Base-by-base conservation (phyloP, 169 alveolate genomes). In the Eimeria sp. region DNA sequence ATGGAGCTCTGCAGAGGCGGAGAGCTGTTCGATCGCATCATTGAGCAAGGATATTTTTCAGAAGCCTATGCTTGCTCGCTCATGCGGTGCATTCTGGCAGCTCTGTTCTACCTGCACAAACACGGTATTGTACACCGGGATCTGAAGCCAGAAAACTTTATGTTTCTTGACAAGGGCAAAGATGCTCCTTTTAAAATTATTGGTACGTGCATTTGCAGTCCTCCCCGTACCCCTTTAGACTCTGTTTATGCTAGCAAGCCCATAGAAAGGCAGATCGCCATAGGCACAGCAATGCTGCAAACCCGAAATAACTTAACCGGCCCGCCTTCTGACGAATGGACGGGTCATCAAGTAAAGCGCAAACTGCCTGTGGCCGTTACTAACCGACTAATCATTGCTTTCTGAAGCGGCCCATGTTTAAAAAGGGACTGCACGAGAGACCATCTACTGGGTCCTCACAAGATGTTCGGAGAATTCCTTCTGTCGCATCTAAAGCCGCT, bases 1-100 rank as follows among this genome's bases (percentile, higher is more conserved):
- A 97, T 98, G 97, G 99, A 98, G 96, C 97, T 97, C 83, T 98
- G 98, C 95, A 97, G 97, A 77, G 99, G 99, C 40, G 99, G 99
- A 33, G 99, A 99, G 95, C 97, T 99, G 76, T 98, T 99, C 95
- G 99, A 98, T 80, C 98, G 98, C 83, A 98, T 99, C 77, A 96
- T 98, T 71, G 97, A 98, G 90, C 94, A 98, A 96, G 96, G 98
- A 58, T 97, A 96, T 49, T 98, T 99, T 80, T 97, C 98, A 43
- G 99, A 99, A 96, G 95, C 96, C 40, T 98, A 97, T 90, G 99
- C 99, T 4, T 99, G 99, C 18, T 95, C 97, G 78, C 97, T 99
- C n/a, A 98, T 99, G 98, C 98, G 98, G 62, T 99, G 99, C 91
- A 96, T 99, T 0, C 97, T 99, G 46, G 97, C 98, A 43, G 99